Evolutionary conservation across 345 rosid species (phyloP).

Genomic region (Eucalyptus lansdowneana): DNA sequence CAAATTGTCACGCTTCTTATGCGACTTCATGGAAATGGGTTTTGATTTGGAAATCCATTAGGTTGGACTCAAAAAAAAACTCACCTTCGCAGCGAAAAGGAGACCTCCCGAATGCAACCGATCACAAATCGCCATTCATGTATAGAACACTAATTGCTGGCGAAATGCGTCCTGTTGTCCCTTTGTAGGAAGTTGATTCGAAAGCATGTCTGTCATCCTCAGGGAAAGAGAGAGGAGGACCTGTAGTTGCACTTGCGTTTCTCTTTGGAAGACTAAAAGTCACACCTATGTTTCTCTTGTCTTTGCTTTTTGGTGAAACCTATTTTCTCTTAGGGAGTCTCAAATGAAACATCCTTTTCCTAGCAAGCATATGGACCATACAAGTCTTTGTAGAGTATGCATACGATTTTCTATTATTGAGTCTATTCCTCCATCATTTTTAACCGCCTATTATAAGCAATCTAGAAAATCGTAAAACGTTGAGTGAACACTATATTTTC

Average conservation of each 20-base stretch:
- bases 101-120: not conserved
- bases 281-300: not conserved
- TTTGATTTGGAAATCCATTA: not conserved
- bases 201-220: not conserved
- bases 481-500: not conserved
- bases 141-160: not conserved
- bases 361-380: not conserved
- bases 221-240: not conserved
- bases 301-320: too few species aligned
- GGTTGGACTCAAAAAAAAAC: not conserved
- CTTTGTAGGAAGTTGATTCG: not conserved
- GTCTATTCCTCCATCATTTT: not conserved
- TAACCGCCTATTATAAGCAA: not conserved
- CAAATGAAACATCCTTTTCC: not conserved
- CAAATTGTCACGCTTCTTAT: not conserved
- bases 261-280: not conserved
- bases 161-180: not conserved
- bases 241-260: not conserved
- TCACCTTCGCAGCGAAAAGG: not conserved
- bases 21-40: not conserved
- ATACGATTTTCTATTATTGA: not conserved
- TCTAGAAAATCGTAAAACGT: fast-evolving
- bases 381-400: not conserved
- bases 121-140: not conserved
- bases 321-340: not conserved